Base-by-base conservation (phyloP, 148 eudicot genomes). In the Bassia scoparia region DNA sequence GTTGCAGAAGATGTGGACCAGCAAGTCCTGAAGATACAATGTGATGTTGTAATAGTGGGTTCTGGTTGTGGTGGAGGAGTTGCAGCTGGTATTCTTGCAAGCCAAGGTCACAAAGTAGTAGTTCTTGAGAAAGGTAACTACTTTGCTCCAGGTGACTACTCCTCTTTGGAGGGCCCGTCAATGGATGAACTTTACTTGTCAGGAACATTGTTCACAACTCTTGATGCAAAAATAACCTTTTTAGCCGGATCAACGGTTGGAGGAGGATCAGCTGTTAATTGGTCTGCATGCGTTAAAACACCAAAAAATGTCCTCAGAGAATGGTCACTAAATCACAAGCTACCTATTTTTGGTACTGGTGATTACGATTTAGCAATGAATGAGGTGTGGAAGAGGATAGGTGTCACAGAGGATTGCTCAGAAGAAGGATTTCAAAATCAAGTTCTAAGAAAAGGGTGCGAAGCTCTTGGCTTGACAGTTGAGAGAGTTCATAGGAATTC, bases 11-110 rank as follows among this genome's bases (percentile, higher is more conserved):
- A 85, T 46, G 67, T 70, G 10, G 18, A 71, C 48, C 37, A 74
- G 17, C 61, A 83, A 60, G 29, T 70, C 18, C 82, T 72, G 78
- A 85, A 65, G 72, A 76, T 89, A 59, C 65, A 83, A 70, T 89
- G 94, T 65, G 94, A 89, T 46, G 89, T 71, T 2, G 86, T 87
- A 3, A 84, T 89, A 20, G 79, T 89, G 14, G 94, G 94, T 24
- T 89, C 94, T 0, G 93, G 90, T 10, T 82, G 89, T 68, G 94
- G 94, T 0, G 94, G 94, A 38, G 90, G 85, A 20, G 90, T 89
- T 26, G 90, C 94, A 5, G 94, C 94, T 2, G 89, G 87, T 1
- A 70, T 85, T 68, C 90, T 89, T 7, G 85, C 94, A 0, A 79
- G 60, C 44, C 76, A 86, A 0, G 89, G 94, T 35, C 80, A 82